Percentiles rank a stretch among this genome's conserved stretches.
Conservation (phyloP, 2,329 filamentous ascomycete genomes). For the Calonectria montana region DNA sequence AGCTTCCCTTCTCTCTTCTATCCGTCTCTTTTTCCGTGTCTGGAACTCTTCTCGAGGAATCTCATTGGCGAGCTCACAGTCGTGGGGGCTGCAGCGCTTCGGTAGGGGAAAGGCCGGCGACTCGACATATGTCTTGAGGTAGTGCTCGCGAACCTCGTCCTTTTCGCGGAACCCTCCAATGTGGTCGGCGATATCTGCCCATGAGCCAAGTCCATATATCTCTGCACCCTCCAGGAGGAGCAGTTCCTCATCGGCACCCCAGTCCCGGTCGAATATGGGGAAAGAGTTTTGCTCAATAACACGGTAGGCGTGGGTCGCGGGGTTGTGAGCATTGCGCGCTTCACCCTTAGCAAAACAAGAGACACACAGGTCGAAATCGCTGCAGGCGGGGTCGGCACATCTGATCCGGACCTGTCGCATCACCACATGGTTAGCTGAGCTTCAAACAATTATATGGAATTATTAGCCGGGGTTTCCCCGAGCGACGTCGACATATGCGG, state of each 20-base stretch:
- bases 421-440: slow-evolving; percentile 30
- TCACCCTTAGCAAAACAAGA: slow-evolving; percentile 90
- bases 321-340: slow-evolving; percentile 85
- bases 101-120: slow-evolving; percentile 88
- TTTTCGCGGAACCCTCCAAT: slow-evolving; percentile 95
- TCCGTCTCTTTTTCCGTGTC: slow-evolving; percentile 88
- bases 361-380: slow-evolving; percentile 97
- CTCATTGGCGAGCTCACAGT: slow-evolving; percentile 81
- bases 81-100: slow-evolving; percentile 83
- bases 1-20: slow-evolving; percentile 90
- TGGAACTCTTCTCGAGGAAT: slow-evolving; percentile 95
- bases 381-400: slow-evolving; percentile 85
- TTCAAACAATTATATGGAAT: not conserved
- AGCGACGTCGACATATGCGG: slow-evolving; percentile 23
- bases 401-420: slow-evolving; percentile 85
- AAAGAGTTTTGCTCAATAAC: slow-evolving; percentile 99
- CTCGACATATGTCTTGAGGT: slow-evolving; percentile 87
- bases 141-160: slow-evolving; percentile 96
- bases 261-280: slow-evolving; percentile 93
- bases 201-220: slow-evolving; percentile 95
- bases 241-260: slow-evolving; percentile 98
- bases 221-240: slow-evolving; percentile 93
- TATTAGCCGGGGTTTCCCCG: slow-evolving; percentile 41
- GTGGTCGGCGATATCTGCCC: slow-evolving; percentile 98
- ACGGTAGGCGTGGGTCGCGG: slow-evolving; percentile 85